These are phyloP conservation scores for Petunia hybrid DNA, from an alignment of 305 asterid genomes.

Conservation along the genomic window DNA sequence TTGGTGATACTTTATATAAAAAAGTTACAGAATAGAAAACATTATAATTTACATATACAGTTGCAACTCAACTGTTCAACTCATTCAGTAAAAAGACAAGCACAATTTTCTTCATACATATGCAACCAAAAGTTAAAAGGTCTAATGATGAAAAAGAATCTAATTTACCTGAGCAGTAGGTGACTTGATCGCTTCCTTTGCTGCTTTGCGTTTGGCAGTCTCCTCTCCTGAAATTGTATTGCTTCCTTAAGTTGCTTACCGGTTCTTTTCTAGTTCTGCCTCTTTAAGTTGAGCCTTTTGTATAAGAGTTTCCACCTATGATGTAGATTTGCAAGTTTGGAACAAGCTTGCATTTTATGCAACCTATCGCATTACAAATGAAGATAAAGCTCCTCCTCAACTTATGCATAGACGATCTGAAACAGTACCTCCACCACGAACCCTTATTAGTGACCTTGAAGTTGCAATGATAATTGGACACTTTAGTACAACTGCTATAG, in stretches of 20 bases:
- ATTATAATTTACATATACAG: not conserved
- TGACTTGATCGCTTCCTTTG: slow-evolving; percentile 92
- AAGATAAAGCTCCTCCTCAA: not conserved
- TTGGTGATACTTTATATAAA: not conserved
- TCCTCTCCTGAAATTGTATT: slow-evolving; percentile 82
- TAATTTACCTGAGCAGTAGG: slow-evolving; percentile 82
- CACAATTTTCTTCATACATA: not conserved
- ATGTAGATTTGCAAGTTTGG: slow-evolving; percentile 28
- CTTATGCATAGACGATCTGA: not conserved
- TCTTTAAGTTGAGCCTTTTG: slow-evolving; percentile 82
- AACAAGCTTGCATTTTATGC: not conserved
- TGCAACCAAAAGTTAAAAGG: slow-evolving; percentile 1
- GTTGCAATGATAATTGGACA: not conserved
- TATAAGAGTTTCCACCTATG: slow-evolving; percentile 76
- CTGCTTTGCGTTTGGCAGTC: slow-evolving; percentile 86
- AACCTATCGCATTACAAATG: not conserved
- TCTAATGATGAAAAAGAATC: slow-evolving; percentile 23
- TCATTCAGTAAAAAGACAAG: not conserved
- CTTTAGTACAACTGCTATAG: not conserved
- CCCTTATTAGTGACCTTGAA: not conserved
- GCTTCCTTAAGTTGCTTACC: slow-evolving; percentile 89
- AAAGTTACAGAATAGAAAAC: not conserved
- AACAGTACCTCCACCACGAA: not conserved
- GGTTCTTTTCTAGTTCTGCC: slow-evolving; percentile 75
- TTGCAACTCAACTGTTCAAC: not conserved